Evolutionary conservation across 495 filamentous ascomycete genomes (phyloP), one percentile per base, ranked within the genome.

Genomic region (Trichoderma orchidacearum): DNA sequence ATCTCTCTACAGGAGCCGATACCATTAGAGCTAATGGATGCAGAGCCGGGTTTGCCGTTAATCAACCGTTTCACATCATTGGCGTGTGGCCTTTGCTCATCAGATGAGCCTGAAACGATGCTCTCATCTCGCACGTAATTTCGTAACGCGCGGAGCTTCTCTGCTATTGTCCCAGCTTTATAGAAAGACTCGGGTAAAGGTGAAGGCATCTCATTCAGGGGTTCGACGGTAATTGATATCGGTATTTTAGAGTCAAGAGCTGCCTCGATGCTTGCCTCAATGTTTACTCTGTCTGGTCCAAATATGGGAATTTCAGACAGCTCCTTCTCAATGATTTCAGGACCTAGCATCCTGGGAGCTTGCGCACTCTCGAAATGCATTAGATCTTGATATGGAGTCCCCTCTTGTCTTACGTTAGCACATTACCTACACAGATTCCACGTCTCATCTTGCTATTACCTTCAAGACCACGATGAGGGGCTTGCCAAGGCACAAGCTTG

Each of bases 401-500:
- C 68, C 51, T 70, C 76, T 78, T 61, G 13, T 50, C 34, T 50
- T 2, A 12, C 59, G 55, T 67, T 28, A 68, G 58, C 38, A 58
- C 8, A 54, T 34, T 54, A 41, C 28, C 11, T 30, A 1, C 28
- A 23, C n/a, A 17, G 5, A 30, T 27, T 34, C 25, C 17, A 55
- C 62, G 30, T 64, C 1, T 28, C 41, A 9, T 18, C 54, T 17
- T 52, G 55, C 55, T 53, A 56, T 56, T 68, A 75, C 75, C 73
- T 63, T 73, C 72, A 30, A 72, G 57, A 18, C 75, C 75, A 23
- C 73, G 67, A 41, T 75, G 64, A 13, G 75, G 72, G 1, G 69
- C 53, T 52, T 66, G 63, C 75, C 75, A 77, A 2, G 73, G 72
- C 21, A 76, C 63, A 59, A 81, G 58, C 54, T 77, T 71, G 35